Conservation (phyloP, 2,329 filamentous ascomycete species). For the Xylariaceae sp. region DNA sequence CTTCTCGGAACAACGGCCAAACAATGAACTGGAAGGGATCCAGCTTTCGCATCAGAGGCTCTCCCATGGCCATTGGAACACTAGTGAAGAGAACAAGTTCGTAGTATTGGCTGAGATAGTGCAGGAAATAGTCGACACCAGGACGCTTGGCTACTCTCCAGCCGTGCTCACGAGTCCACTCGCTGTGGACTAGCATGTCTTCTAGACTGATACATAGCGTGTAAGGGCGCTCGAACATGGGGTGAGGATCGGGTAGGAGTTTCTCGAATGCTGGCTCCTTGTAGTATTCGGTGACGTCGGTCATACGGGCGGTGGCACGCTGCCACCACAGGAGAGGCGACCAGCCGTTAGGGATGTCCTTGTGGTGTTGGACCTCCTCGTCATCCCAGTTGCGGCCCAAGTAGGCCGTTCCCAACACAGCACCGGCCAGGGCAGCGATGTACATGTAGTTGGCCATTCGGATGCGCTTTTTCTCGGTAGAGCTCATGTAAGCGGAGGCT, state of each 20-base stretch:
- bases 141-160: slow-evolving; percentile 95
- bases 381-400: slow-evolving; percentile 86
- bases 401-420: slow-evolving; percentile 62
- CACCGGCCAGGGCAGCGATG: slow-evolving; percentile 51
- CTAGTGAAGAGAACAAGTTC: slow-evolving; percentile 95
- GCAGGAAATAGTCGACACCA: slow-evolving; percentile 93
- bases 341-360: slow-evolving; percentile 78
- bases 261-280: slow-evolving; percentile 94
- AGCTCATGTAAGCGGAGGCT: slow-evolving; percentile 83
- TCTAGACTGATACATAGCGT: slow-evolving; percentile 90
- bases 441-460: slow-evolving; percentile 74
- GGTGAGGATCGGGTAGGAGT: slow-evolving; percentile 78
- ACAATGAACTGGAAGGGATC: slow-evolving; percentile 94
- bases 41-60: slow-evolving; percentile 85
- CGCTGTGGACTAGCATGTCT: slow-evolving; percentile 89
- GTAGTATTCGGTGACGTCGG: slow-evolving; percentile 82
- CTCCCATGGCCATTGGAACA: slow-evolving; percentile 76
- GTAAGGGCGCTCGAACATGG: slow-evolving; percentile 78
- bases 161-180: slow-evolving; percentile 90
- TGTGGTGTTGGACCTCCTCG: slow-evolving; percentile 66
- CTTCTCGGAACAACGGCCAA: slow-evolving; percentile 92
- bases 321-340: slow-evolving; percentile 70
- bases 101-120: slow-evolving; percentile 96
- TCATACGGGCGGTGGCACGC: slow-evolving; percentile 70
- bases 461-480: slow-evolving; percentile 76